Base-by-base conservation (phyloP, 768 basidiomycete genomes). In the Termitomyces sp. region DNA sequence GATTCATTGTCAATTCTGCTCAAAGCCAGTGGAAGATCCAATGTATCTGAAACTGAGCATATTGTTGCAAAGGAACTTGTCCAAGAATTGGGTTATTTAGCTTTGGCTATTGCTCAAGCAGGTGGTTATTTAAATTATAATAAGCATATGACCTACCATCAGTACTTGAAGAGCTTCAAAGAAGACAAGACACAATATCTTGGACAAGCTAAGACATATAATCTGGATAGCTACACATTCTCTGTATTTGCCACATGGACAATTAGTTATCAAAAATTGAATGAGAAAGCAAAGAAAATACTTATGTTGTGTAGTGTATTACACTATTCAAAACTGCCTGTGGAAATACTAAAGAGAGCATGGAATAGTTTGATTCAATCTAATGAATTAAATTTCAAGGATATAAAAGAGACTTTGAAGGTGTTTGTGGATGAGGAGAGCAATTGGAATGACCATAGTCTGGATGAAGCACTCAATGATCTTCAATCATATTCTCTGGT, bases 21-120 rank as follows among this genome's bases (percentile, higher is more conserved):
- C 11, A 43, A 45, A 34, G 37, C 54, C 42, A 49, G 40, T 34
- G 17, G 35, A 6, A 37, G 21, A 34, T 1, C 17, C 1, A 35
- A 56, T 51, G 16, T 19, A n/a, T 19, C 21, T 27, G 40, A 21
- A 2, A 3, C 10, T 42, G 40, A 42, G 17, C 3, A 32, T 19
- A 14, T 25, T 0, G 3, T 10, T 40, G 37, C 37, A 40, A 19
- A 39, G 14, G 50, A 39, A 8, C 35, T 52, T 56, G 37, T 56
- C 7, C 11, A 56, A 39, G 55, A 56, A 39, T 34, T 56, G 1
- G 16, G 49, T 14, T 5, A 45, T 27, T 11, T 51, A 12, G 25
- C 55, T 14, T 34, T 56, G 6, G 55, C 55, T 19, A 35, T 56
- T 51, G 55, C 28, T 19, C 55, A 51, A 28, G 55, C 55, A 44